Conservation (phyloP, 441 rosid genomes). For the Raphanus hybrid region DNA sequence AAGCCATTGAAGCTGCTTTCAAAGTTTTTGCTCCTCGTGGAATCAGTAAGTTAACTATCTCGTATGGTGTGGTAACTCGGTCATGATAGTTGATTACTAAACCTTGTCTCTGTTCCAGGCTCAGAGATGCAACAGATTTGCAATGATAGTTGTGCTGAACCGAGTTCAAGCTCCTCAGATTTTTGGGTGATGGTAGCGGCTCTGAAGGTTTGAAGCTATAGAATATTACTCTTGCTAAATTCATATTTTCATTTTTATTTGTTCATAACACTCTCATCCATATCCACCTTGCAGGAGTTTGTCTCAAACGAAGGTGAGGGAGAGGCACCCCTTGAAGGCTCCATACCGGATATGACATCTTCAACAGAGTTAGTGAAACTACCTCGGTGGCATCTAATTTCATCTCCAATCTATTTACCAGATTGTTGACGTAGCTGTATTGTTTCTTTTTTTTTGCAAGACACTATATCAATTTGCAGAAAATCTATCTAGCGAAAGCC, state of each 20-base stretch:
- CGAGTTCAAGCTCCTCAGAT: slow-evolving; percentile 68
- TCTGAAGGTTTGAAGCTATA: slow-evolving; percentile 66
- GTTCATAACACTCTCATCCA: slow-evolving; percentile 16
- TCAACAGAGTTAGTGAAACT: slow-evolving; percentile 79
- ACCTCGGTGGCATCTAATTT: background rate
- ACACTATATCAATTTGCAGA: slow-evolving; percentile 84
- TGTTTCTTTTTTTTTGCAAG: slow-evolving; percentile 45
- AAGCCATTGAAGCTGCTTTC: slow-evolving; percentile 85
- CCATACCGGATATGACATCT: slow-evolving; percentile 95
- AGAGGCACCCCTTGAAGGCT: slow-evolving; percentile 93
- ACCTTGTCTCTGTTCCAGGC: slow-evolving; percentile 48
- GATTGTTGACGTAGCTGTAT: slow-evolving; percentile 12
- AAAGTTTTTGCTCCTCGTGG: slow-evolving; percentile 87
- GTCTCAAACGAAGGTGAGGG: slow-evolving; percentile 79
- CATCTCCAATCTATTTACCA: background rate
- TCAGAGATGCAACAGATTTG: slow-evolving; percentile 62
- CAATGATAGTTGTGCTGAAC: slow-evolving; percentile 66
- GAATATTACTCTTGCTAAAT: slow-evolving; percentile 7
- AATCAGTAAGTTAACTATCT: slow-evolving; percentile 65
- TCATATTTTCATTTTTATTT: slow-evolving; percentile 2
- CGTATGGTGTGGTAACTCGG: slow-evolving; percentile 14
- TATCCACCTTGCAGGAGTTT: slow-evolving; percentile 64
- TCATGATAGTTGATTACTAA: background rate
- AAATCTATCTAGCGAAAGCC: slow-evolving; percentile 83
- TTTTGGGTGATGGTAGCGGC: slow-evolving; percentile 98